Evolutionary conservation across 495 filamentous ascomycete species (phyloP), one percentile per base, ranked within the genome.

Genomic region (Articulospora tetracladia): DNA sequence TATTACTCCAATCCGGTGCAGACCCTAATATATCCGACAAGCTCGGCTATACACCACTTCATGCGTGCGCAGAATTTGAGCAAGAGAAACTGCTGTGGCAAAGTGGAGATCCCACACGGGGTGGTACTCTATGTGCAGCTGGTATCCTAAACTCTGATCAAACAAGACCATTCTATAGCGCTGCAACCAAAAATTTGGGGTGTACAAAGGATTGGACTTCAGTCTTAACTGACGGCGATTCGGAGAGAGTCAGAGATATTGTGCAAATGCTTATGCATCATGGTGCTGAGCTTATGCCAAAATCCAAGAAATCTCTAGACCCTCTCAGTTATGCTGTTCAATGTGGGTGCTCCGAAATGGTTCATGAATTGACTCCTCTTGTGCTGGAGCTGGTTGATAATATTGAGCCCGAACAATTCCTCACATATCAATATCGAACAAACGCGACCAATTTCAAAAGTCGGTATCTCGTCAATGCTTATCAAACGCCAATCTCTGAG

Each of bases 1-100:
- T 78, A 28, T 66, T 82, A 17, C 66, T 82, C 4, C 63, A 71
- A 13, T 66, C 67, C 36, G 75, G 74, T 10, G 73, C 77, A 6
- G 59, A 76, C 19, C 67, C 75, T 15, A 65, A 54, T 12, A 23
- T 39, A n/a, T 23, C 20, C 8, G 65, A 64, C 28, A 32, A 50
- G 10, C 46, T 55, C 3, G 50, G 49, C 2, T 32, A 44, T 12
- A 66, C 64, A 12, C 61, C 69, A 24, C 55, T 72, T 24, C 53
- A 64, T 13, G 68, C 63, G 2, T 70, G 66, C 50, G 51, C 60
- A 8, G 39, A 58, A 26, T 68, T 68, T 49, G 26, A 55, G 7
- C 7, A 48, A 6, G 65, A 62, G 39, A n/a, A 58, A 15, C 20
- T 10, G 1, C 10, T 57, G 3, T 66, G 59, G 64, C 17, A 12